Base-by-base conservation (phyloP, 129 eudicot genomes). In the Centaurea solstitialis region DNA sequence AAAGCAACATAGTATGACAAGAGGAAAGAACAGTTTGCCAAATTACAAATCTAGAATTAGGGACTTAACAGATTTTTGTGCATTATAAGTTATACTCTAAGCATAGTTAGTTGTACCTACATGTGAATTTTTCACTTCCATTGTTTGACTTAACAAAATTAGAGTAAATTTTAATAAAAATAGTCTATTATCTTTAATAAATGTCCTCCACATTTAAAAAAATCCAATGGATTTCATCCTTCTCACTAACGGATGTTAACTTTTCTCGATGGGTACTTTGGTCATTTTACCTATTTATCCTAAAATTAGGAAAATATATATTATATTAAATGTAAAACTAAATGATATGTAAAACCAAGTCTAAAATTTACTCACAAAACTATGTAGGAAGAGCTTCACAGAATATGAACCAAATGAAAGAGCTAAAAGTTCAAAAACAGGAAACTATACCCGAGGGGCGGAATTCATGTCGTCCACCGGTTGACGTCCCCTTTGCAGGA, bases 1-100 rank as follows among this genome's bases (percentile, higher is more conserved):
- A 18, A 81, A 75, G 39, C 61, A 74, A 38, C 59, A 59, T 23
- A 28, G 76, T 23, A 22, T 47, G 80, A 21, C 80, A 81, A 67
- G 21, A 47, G 59, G 68, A 67, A 45, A 66, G 50, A 40, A 79
- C 61, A 70, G 9, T 37, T 20, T 76, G 53, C 59, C 68, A 79
- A 71, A 12, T 35, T 57, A 53, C 8, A 64, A 9, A 80, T 35
- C 35, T 5, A 7, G 11, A 57, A 77, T 22, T 78, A 40, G n/a
- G 81, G n/a, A 15, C 74, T 41, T 24, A 66, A 40, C 22, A 26
- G 62, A 79, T 50, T 70, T 45, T 50, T 70, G 18, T 70, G 37
- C 40, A 50, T 53, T 39, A 11, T 39, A 39, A 40, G 65, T 40
- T 45, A 5, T 81, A 81, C 79, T 11, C 15, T 40, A 43, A 22